Conservation (phyloP, 805 yeast species). For the Kodamaea sagamina region DNA sequence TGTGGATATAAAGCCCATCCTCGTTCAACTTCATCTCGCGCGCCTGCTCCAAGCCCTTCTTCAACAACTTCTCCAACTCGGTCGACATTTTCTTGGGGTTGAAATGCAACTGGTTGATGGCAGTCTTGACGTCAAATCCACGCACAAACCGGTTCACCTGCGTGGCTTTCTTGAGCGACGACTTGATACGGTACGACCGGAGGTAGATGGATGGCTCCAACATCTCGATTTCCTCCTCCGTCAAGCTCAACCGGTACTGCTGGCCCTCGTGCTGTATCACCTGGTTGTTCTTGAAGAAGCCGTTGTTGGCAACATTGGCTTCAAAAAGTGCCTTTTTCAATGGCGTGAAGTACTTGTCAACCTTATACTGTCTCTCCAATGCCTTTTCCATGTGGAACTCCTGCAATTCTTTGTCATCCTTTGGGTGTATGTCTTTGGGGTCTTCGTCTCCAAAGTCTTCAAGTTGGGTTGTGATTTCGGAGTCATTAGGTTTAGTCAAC, state of each 20-base stretch:
- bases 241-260: conserved; percentile 56
- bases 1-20: conserved; percentile 67
- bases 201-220: conserved; percentile 88
- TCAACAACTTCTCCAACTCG: conserved; percentile 75
- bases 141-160: conserved; percentile 74
- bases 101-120: conserved; percentile 92
- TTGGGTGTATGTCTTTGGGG: conserved; percentile 26
- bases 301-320: conserved; percentile 59
- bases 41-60: conserved; percentile 72
- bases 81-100: conserved; percentile 74
- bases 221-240: conserved; percentile 66
- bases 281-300: conserved; percentile 68
- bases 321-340: conserved; percentile 67
- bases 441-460: conserved; percentile 14
- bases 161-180: conserved; percentile 88
- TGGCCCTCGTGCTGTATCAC: conserved; percentile 47
- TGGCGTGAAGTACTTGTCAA: conserved; percentile 67
- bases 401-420: conserved; percentile 44
- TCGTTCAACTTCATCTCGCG: conserved; percentile 57
- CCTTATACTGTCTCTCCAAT: conserved; percentile 40
- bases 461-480: conserved; percentile 11
- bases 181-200: conserved; percentile 77
- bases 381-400: conserved; percentile 51
- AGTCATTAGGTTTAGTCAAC: conserved; percentile 25
- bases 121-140: conserved; percentile 68